These are phyloP conservation scores for Alternaria dauci DNA, from an alignment of 2,329 filamentous ascomycete species.

Conservation along the genomic window DNA sequence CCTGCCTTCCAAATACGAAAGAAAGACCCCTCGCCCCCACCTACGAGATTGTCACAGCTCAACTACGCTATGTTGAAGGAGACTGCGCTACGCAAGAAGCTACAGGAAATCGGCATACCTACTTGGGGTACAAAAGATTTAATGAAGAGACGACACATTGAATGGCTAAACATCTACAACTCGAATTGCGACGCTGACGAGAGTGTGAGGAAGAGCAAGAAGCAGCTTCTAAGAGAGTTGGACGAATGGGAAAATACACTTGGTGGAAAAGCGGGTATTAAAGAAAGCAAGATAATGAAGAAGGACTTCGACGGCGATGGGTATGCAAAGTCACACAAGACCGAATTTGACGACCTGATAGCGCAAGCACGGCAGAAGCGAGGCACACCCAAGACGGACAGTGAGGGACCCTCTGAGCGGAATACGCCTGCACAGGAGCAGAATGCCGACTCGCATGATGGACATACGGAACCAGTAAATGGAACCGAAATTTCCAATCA, in stretches of 20 bases:
- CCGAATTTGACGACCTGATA: slow-evolving; percentile 81
- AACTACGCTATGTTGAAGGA: slow-evolving; percentile 92
- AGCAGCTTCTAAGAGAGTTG: slow-evolving; percentile 78
- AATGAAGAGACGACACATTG: slow-evolving; percentile 81
- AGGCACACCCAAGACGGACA: slow-evolving; percentile 40
- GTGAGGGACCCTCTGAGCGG: slow-evolving; percentile 20
- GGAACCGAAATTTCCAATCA: slow-evolving; percentile 6
- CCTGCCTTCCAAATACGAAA: slow-evolving; percentile 34
- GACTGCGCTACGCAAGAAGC: slow-evolving; percentile 76
- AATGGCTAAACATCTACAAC: slow-evolving; percentile 97
- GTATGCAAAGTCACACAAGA: slow-evolving; percentile 77
- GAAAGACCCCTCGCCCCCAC: slow-evolving; percentile 53
- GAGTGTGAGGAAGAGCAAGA: slow-evolving; percentile 68
- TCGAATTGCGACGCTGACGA: slow-evolving; percentile 88
- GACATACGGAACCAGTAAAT: background rate
- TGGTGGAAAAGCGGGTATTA: slow-evolving; percentile 62
- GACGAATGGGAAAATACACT: slow-evolving; percentile 88
- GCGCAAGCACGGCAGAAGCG: slow-evolving; percentile 72
- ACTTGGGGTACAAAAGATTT: slow-evolving; percentile 71
- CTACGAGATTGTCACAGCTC: slow-evolving; percentile 70
- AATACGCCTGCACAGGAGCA: slow-evolving; percentile 11
- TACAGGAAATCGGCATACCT: slow-evolving; percentile 81
- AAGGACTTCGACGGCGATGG: slow-evolving; percentile 86
- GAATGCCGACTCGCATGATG: background rate
- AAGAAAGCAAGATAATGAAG: slow-evolving; percentile 68